These are phyloP conservation scores for Protoeuglena noctilucae DNA, from an alignment of 139 green algal species.

Conservation along the genomic window DNA sequence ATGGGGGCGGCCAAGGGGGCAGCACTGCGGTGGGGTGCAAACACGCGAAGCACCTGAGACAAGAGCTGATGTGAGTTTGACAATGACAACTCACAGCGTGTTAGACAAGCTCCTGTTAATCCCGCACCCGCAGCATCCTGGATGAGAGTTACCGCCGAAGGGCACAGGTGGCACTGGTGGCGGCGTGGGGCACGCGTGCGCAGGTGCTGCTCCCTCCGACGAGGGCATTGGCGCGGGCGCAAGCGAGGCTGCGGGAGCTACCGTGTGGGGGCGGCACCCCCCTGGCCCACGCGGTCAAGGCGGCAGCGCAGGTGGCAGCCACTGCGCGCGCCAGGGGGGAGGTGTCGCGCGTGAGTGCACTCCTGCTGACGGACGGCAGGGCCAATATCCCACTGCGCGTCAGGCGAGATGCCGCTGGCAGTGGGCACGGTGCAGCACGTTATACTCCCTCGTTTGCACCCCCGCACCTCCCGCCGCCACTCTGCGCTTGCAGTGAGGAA, in stretches of 20 bases:
- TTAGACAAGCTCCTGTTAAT: too few relatives aligned
- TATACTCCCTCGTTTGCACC: too few relatives aligned
- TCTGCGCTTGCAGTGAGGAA: too few relatives aligned
- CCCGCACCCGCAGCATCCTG: too few relatives aligned
- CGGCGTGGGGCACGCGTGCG: background rate
- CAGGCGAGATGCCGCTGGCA: too few relatives aligned
- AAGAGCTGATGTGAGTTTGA: too few relatives aligned
- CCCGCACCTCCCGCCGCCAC: too few relatives aligned
- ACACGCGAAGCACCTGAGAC: too few relatives aligned
- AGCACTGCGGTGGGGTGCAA: conserved; percentile 3
- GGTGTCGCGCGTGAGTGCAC: background rate
- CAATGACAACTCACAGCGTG: too few relatives aligned
- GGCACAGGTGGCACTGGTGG: conserved; percentile 6
- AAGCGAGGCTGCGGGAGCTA: conserved; percentile 3
- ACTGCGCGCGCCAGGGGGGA: background rate
- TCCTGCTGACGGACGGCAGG: background rate
- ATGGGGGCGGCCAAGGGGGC: conserved; percentile 13
- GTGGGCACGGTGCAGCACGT: too few relatives aligned
- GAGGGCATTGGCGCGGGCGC: background rate
- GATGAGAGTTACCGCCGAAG: conserved; percentile 6
- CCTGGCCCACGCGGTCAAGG: conserved; percentile 7
- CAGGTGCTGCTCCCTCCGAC: conserved; percentile 9
- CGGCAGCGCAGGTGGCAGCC: conserved; percentile 1
- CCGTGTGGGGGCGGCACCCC: conserved; percentile 15
- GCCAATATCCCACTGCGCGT: background rate